Percentiles rank a stretch among this genome's conserved stretches.
Evolutionary conservation across 2,329 filamentous ascomycete genomes (phyloP).

Genomic region (Clarireedia sp.): DNA sequence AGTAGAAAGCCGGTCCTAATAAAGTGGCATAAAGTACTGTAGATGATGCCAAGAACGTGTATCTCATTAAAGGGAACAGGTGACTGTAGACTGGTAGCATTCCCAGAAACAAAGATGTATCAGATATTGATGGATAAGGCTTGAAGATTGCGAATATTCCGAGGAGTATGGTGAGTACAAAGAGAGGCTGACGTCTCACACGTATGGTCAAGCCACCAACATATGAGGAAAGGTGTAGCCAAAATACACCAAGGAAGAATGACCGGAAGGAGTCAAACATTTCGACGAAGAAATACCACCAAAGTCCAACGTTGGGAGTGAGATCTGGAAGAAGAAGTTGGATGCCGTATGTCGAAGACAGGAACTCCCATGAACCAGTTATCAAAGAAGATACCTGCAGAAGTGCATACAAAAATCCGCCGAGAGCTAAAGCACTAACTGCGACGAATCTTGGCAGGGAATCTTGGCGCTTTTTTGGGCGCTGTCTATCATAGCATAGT

Average conservation of each 20-base stretch:
- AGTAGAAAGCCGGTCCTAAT: slow-evolving; percentile 89
- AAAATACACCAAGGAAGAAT: slow-evolving; percentile 97
- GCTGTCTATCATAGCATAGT: slow-evolving; percentile 63
- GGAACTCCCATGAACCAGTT: slow-evolving; percentile 79
- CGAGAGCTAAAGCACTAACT: slow-evolving; percentile 45
- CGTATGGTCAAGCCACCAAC: slow-evolving; percentile 79
- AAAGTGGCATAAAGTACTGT: slow-evolving; percentile 81
- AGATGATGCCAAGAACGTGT: slow-evolving; percentile 78
- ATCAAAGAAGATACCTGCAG: slow-evolving; percentile 66
- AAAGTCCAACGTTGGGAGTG: slow-evolving; percentile 89
- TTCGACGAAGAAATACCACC: slow-evolving; percentile 99
- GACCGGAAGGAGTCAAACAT: slow-evolving; percentile 98
- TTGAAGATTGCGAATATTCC: slow-evolving; percentile 95
- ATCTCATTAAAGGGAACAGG: slow-evolving; percentile 86
- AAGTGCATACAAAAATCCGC: slow-evolving; percentile 49
- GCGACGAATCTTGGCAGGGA: slow-evolving; percentile 44
- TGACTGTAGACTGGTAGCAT: slow-evolving; percentile 83
- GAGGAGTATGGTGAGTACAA: slow-evolving; percentile 73
- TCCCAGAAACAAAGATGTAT: slow-evolving; percentile 78
- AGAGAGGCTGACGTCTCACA: slow-evolving; percentile 76
- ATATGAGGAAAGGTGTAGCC: slow-evolving; percentile 88
- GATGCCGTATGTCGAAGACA: slow-evolving; percentile 84
- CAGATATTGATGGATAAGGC: slow-evolving; percentile 88
- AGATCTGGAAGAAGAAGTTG: slow-evolving; percentile 86
- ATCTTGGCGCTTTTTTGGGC: slow-evolving; percentile 24